Evolutionary conservation across 1,284 basidiomycete species (phyloP).

Genomic region (Microstroma glucosiphilum): DNA sequence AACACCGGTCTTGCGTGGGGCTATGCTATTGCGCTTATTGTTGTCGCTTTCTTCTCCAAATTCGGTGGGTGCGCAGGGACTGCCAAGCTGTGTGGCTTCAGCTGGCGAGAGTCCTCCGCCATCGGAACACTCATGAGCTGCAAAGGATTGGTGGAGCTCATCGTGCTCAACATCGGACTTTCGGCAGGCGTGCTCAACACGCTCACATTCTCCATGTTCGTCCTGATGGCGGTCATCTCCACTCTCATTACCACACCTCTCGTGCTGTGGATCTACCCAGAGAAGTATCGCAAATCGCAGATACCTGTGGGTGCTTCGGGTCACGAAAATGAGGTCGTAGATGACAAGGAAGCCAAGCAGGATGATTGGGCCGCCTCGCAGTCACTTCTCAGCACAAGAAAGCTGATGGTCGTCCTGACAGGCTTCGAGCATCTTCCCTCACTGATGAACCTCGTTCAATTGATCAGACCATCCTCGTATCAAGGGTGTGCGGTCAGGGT

Average conservation of each 20-base stretch:
- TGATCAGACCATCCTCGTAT: constrained; percentile 51
- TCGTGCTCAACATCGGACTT: constrained; percentile 85
- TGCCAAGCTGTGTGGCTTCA: constrained; percentile 66
- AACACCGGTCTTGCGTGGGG: constrained; percentile 64
- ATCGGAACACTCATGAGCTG: constrained; percentile 88
- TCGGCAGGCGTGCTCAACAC: constrained; percentile 69
- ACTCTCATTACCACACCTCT: constrained; percentile 85
- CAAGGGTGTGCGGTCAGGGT: constrained; percentile 19
- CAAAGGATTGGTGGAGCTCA: constrained; percentile 71
- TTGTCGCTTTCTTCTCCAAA: constrained; percentile 75
- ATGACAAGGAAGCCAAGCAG: constrained; percentile 17
- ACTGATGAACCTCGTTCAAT: constrained; percentile 56
- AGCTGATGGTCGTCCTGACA: constrained; percentile 80
- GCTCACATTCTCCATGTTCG: constrained; percentile 72
- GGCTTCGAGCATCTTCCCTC: constrained; percentile 73
- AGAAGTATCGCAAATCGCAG: constrained; percentile 28
- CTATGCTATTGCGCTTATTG: constrained; percentile 72
- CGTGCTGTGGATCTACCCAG: constrained; percentile 70
- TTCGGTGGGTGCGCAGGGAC: constrained; percentile 56
- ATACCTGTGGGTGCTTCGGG: no score
- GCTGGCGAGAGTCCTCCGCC: constrained; percentile 70
- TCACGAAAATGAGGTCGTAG: constrained; percentile 11
- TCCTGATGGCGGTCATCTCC: constrained; percentile 74
- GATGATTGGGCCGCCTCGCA: constrained; percentile 15
- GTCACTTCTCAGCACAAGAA: constrained; percentile 32